Percentiles rank a stretch among this genome's conserved stretches.
These are phyloP conservation scores for Digitaria exilis DNA, from an alignment of 202 grass and related monocot genomes.

Conservation along the genomic window DNA sequence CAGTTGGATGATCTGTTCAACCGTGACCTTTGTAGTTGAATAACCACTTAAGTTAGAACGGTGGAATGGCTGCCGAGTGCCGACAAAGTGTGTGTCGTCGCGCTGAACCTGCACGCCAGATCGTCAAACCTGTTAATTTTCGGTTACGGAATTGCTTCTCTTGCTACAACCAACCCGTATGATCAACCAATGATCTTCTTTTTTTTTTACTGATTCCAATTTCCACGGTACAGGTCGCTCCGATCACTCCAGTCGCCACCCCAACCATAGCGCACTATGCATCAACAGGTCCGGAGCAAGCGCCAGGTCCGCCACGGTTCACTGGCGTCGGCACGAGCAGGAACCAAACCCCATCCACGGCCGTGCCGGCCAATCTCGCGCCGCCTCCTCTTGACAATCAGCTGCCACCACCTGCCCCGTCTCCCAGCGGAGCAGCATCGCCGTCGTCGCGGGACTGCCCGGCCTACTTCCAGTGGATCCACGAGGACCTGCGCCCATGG, in stretches of 20 bases:
- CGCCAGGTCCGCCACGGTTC: conserved; percentile 17
- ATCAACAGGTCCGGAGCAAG: neutral
- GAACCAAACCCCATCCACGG: neutral
- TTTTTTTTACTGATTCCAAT: neutral
- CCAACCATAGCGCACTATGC: neutral
- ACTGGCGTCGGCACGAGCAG: neutral
- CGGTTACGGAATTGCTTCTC: no score
- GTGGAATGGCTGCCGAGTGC: neutral
- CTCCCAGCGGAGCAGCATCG: neutral
- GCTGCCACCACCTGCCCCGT: neutral
- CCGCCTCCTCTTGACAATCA: neutral
- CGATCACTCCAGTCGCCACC: neutral
- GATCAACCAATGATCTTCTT: no score
- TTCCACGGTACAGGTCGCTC: conserved; percentile 44
- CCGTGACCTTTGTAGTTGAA: neutral
- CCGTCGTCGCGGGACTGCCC: conserved; percentile 44
- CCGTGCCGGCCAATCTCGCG: neutral
- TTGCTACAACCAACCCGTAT: no score
- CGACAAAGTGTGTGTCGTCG: no score
- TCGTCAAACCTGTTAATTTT: neutral
- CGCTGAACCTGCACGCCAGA: neutral
- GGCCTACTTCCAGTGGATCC: conserved; percentile 80
- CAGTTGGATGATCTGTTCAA: neutral
- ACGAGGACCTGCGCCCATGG: conserved; percentile 85
- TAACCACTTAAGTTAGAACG: no score